Evolutionary conservation across 2,329 filamentous ascomycete species (phyloP), one percentile per base, ranked within the genome.

Genomic region (Cercospora sesami): DNA sequence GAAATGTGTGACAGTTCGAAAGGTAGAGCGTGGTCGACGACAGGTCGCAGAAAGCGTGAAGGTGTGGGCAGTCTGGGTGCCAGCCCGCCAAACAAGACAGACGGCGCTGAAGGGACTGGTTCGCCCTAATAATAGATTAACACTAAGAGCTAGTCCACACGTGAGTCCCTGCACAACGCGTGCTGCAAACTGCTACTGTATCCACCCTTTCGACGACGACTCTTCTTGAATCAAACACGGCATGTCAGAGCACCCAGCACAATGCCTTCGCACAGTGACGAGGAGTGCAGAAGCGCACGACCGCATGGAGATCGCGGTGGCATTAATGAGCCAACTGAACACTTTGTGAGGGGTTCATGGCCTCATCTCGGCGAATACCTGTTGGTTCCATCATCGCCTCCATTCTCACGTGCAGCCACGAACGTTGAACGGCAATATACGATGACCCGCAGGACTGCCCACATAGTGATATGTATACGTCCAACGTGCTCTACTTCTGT

Each of bases 51-150:
- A 16, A 57, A 51, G 53, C 26, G 53, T 30, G 53, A 30, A 33
- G 26, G n/a, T 58, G 53, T 58, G 53, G 53, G 53, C 53, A 58
- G 53, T 31, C 26, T 58, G 48, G 48, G 48, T 26, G 48, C 53
- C 53, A 58, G 53, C 53, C 53, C 26, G 53, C 53, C 30, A 58
- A 33, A 58, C 53, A 58, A 58, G 53, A 58, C 53, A 31, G 45
- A 14, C 45, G 45, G 45, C 45, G 45, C 53, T 33, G 28, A 58
- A 33, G 53, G 53, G 53, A 58, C 53, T 12, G 53, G 23, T 58
- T 58, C 26, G 53, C 9, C 12, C 53, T 58, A 58, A 16, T 57
- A 23, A 28, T 58, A 58, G 53, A 58, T 10, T 16, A 58, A 33
- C 28, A 58, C 53, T 30, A 30, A 33, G 30, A 30, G 26, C 53